Base-by-base conservation (phyloP, 2,329 filamentous ascomycete species). In the Xylaria multiplex region DNA sequence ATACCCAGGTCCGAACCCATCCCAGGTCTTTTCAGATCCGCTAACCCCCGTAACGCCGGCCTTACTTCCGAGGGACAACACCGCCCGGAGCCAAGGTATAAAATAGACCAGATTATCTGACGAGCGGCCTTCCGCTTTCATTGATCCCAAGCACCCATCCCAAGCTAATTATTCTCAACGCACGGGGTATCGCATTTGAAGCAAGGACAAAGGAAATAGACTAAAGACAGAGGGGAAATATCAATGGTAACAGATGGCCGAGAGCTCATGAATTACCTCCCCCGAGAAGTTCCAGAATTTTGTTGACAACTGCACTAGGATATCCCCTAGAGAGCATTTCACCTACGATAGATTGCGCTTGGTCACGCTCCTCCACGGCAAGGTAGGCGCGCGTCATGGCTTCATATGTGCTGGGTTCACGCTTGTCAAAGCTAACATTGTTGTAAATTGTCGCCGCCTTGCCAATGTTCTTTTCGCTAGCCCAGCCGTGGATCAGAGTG, bases 391-490 rank as follows among this genome's bases (percentile, higher is more conserved):
- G 88, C 5, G 94, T 97, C 96, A 99, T 99, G 46, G 95, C 94
- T 81, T 99, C 96, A 79, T 99, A 99, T 4, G 96, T 99, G 83
- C 93, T 97, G 3, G 96, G 96, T 82, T 99, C 96, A 64, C 96
- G 90, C 81, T 90, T 93, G 61, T 89, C 86, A 32, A 88, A 86
- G 8, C 90, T 87, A 3, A 99, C 90, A n/a, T 86, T 85, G 65
- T 91, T 86, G 77, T 97, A 99, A 68, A 97, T 89, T 27, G 86
- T 82, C 75, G 90, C 88, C 19, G 93, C 92, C 79, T 93, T 94
- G 66, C 82, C 80, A 50, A 98, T 91, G 69, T 96, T 87, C 80
- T 91, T 91, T 77, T 92, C 91, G 14, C 90, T 86, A 24, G 95
- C 93, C 95, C 96, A 99, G 69, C 96, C 96, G 76, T 98, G 94